Percentiles rank a stretch among this genome's conserved stretches.
Evolutionary conservation across 495 filamentous ascomycete species (phyloP).

Genomic region (Symbiotaphrina buchneri): DNA sequence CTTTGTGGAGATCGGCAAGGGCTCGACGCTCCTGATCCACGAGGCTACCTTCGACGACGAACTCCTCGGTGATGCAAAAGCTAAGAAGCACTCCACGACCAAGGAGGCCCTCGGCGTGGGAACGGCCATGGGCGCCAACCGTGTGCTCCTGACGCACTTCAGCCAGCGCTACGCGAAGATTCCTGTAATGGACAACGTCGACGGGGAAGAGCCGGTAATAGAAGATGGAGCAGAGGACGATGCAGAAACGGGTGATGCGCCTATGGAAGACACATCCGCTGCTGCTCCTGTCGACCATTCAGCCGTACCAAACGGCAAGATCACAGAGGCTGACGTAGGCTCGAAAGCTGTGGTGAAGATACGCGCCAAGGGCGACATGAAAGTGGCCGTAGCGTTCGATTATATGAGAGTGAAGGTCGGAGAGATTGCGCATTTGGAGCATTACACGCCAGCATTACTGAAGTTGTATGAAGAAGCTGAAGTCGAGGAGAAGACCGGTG

Average conservation of each 20-base stretch:
- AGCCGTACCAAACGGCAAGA: not conserved
- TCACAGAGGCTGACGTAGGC: not conserved
- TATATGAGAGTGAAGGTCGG: slow-evolving; percentile 65
- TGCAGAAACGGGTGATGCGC: not conserved
- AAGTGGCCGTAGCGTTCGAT: slow-evolving; percentile 68
- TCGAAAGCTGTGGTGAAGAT: not conserved
- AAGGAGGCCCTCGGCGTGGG: slow-evolving; percentile 65
- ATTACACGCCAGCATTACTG: slow-evolving; percentile 47
- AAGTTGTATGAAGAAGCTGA: slow-evolving; percentile 31
- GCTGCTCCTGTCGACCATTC: not conserved
- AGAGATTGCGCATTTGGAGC: slow-evolving; percentile 56
- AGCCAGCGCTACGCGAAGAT: slow-evolving; percentile 88
- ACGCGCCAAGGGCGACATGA: slow-evolving; percentile 15
- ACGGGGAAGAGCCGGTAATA: slow-evolving; percentile 10
- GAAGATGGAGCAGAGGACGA: slow-evolving; percentile 6
- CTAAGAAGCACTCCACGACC: slow-evolving; percentile 80
- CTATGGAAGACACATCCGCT: not conserved
- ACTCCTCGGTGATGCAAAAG: slow-evolving; percentile 46
- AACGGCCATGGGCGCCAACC: slow-evolving; percentile 47
- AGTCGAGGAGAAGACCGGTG: not conserved
- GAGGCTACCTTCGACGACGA: slow-evolving; percentile 93
- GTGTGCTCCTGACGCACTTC: slow-evolving; percentile 79
- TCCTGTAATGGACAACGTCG: slow-evolving; percentile 24
- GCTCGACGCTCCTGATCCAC: slow-evolving; percentile 68
- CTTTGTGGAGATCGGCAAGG: slow-evolving; percentile 49